Percentiles rank a stretch among this genome's conserved stretches.
Conservation (phyloP, 78 protist genomes). For the Pelomyxa schiedti region DNA sequence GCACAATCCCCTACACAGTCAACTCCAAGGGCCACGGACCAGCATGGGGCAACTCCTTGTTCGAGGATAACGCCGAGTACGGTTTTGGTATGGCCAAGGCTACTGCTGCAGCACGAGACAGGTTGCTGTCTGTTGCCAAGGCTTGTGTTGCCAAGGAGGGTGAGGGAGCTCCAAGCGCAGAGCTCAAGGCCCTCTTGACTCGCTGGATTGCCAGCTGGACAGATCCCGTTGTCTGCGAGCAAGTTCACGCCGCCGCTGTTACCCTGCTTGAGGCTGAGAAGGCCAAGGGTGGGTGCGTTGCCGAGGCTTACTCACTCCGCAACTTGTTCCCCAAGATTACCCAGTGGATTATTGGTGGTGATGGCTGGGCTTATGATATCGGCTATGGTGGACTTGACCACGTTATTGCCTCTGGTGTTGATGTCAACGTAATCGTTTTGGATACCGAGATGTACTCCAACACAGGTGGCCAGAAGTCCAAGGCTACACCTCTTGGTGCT, state of each 20-base stretch:
- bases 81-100: constrained; percentile 52
- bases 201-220: neutral
- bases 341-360: constrained; percentile 66
- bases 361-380: constrained; percentile 77
- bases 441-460: constrained; percentile 68
- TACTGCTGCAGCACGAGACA: neutral
- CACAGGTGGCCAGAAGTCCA: constrained; percentile 52
- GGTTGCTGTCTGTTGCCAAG: constrained; percentile 6
- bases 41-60: constrained; percentile 72
- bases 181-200: neutral
- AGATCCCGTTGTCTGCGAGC: neutral
- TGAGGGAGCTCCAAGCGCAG: too few species aligned
- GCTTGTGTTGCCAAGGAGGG: too few species aligned
- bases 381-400: constrained; percentile 69
- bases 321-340: constrained; percentile 9
- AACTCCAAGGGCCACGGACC: constrained; percentile 65
- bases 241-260: neutral
- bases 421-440: constrained; percentile 58
- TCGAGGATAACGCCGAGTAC: constrained; percentile 69
- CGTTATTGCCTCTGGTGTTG: constrained; percentile 60
- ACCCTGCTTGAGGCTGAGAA: neutral
- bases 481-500: constrained; percentile 37
- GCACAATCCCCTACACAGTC: constrained; percentile 35
- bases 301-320: neutral
- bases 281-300: neutral